phyloP scores from a whole-genome alignment of 306 rosid species.

The Abrus pulchellus region DNA sequence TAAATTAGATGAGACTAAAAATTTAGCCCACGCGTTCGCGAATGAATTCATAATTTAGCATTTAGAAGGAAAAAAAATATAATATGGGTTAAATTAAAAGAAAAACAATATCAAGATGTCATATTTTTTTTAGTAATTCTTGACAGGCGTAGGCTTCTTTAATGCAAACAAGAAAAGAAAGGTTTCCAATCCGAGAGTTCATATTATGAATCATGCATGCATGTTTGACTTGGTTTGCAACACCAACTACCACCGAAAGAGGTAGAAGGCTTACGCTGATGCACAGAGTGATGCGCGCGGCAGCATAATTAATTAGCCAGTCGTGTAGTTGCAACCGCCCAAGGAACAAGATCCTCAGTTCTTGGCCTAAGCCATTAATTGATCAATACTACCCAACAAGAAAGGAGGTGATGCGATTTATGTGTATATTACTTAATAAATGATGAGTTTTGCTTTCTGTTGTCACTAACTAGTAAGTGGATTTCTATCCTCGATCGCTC shows the following conservation, averaged over 20 bases:
- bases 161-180: neutral
- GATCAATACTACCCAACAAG: slow-evolving; percentile 56
- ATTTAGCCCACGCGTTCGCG: too few relatives aligned
- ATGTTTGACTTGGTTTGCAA: neutral
- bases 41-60: too few relatives aligned
- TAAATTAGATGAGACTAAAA: too few relatives aligned
- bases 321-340: slow-evolving; percentile 56
- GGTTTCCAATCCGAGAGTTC: neutral
- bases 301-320: slow-evolving; percentile 37
- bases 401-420: slow-evolving; percentile 64
- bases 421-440: slow-evolving; percentile 44
- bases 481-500: neutral
- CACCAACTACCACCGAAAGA: slow-evolving; percentile 47
- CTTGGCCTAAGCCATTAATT: neutral
- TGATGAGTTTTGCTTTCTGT: neutral
- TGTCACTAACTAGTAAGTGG: slow-evolving; percentile 4
- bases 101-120: too few relatives aligned
- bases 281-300: neutral
- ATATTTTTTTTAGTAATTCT: neutral
- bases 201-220: neutral
- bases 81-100: too few relatives aligned
- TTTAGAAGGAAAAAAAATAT: too few relatives aligned
- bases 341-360: neutral
- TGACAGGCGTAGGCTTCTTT: neutral
- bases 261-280: neutral